These are phyloP conservation scores for Gleditsia sinensis DNA, from an alignment of 306 rosid species.

Conservation along the genomic window DNA sequence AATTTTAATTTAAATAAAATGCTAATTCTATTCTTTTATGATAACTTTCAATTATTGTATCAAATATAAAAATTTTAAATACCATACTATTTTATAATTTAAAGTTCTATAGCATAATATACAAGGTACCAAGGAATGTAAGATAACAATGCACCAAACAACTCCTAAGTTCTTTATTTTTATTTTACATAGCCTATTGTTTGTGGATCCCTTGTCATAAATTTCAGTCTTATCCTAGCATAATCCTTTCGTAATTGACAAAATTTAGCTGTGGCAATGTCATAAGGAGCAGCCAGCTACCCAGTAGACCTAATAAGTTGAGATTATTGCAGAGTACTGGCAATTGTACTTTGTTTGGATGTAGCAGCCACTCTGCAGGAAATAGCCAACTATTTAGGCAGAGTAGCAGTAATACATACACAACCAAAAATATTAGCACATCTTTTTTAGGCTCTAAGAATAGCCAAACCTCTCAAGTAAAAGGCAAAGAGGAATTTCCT, in stretches of 20 bases:
- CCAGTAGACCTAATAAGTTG: slow-evolving; percentile 7
- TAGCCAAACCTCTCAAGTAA: slow-evolving; percentile 52
- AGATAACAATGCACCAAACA: too few species aligned
- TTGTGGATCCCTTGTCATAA: too few species aligned
- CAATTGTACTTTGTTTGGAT: slow-evolving; percentile 43
- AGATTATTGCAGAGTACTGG: slow-evolving; percentile 26
- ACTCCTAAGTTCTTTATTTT: too few species aligned
- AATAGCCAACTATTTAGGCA: slow-evolving; percentile 40
- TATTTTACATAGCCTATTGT: too few species aligned
- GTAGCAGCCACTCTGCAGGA: slow-evolving; percentile 43
- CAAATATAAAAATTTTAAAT: too few species aligned
- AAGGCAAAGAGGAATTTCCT: slow-evolving; percentile 63
- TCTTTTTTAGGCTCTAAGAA: slow-evolving; percentile 59
- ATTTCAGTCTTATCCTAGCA: neutral
- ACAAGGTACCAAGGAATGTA: too few species aligned
- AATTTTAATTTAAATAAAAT: too few species aligned
- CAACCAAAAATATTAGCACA: slow-evolving; percentile 58
- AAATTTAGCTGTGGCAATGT: neutral
- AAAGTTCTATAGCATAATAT: too few species aligned
- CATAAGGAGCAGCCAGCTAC: slow-evolving; percentile 35
- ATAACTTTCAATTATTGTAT: too few species aligned
- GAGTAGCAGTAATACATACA: slow-evolving; percentile 43
- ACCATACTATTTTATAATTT: too few species aligned
- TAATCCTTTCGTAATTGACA: neutral
- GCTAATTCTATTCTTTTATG: too few species aligned